phyloP scores from a whole-genome alignment of 1,139 yeast genomes.

The Meyerozyma guilliermondii region DNA sequence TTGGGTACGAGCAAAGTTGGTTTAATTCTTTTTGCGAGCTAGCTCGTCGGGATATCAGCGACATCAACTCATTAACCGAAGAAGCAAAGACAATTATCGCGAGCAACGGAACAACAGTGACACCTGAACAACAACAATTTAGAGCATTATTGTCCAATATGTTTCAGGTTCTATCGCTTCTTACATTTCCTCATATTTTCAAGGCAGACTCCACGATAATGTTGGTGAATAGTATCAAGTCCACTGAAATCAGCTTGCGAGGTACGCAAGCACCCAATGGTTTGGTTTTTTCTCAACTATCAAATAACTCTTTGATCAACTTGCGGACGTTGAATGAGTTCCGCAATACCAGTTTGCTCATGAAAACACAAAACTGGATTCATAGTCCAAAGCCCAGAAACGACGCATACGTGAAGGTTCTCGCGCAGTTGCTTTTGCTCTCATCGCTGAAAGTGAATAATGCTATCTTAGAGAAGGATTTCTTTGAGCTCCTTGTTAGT shows the following conservation, averaged over 20 bases:
- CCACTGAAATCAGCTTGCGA: conserved; percentile 63
- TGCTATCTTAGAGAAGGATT: conserved; percentile 42
- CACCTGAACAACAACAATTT: conserved; percentile 23
- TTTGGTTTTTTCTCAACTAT: conserved; percentile 51
- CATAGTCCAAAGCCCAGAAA: conserved; percentile 19
- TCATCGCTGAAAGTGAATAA: conserved; percentile 20
- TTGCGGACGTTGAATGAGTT: conserved; percentile 52
- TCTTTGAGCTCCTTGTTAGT: conserved; percentile 47
- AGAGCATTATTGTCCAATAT: conserved; percentile 27
- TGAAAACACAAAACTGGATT: conserved; percentile 29
- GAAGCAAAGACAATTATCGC: conserved; percentile 24
- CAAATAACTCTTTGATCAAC: conserved; percentile 54
- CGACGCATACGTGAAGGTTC: conserved; percentile 27
- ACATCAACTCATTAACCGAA: conserved; percentile 20
- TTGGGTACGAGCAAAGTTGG: conserved; percentile 24
- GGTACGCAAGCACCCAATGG: conserved; percentile 41
- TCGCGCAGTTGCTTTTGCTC: conserved; percentile 34
- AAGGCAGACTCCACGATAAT: conserved; percentile 33
- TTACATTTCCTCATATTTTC: conserved; percentile 37
- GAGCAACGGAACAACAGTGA: conserved; percentile 7
- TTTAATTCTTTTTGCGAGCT: conserved; percentile 17
- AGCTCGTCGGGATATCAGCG: conserved; percentile 21
- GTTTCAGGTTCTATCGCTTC: conserved; percentile 30
- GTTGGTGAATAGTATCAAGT: conserved; percentile 53
- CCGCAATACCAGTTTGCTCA: conserved; percentile 28